phyloP scores from a whole-genome alignment of 495 filamentous ascomycete species.

The Letharia lupina region DNA sequence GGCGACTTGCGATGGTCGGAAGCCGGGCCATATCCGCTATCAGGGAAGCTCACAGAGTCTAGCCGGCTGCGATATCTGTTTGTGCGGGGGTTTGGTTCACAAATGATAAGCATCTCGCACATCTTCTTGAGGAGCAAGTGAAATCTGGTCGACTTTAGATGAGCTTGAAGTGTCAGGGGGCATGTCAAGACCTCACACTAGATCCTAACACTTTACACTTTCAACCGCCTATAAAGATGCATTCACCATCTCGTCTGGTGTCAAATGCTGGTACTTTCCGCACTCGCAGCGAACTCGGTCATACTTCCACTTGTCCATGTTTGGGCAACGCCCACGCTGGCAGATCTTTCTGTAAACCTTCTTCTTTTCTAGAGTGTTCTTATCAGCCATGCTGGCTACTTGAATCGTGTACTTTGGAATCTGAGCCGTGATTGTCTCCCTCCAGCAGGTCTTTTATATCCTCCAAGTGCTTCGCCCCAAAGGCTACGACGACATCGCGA shows the following conservation, averaged over 20 bases:
- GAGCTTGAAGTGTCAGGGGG: background rate
- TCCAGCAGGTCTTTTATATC: background rate
- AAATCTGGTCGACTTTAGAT: too few relatives aligned
- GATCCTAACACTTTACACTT: too few relatives aligned
- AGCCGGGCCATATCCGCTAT: background rate
- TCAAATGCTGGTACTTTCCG: too few relatives aligned
- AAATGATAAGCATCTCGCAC: too few relatives aligned
- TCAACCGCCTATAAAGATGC: background rate
- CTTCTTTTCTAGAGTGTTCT: too few relatives aligned
- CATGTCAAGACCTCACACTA: too few relatives aligned
- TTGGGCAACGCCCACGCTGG: too few relatives aligned
- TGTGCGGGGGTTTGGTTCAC: too few relatives aligned
- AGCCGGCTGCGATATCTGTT: background rate
- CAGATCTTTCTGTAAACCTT: too few relatives aligned
- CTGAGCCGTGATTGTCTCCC: background rate
- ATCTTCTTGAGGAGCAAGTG: too few relatives aligned
- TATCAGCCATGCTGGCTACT: background rate
- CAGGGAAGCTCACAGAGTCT: background rate
- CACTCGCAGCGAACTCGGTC: too few relatives aligned
- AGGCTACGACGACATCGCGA: background rate
- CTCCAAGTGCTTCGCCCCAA: background rate
- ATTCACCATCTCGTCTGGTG: background rate
- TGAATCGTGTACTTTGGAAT: background rate
- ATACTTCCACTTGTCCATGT: too few relatives aligned
- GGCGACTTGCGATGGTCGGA: slow-evolving; percentile 1